Evolutionary conservation across 2,329 filamentous ascomycete genomes (phyloP), one percentile per base, ranked within the genome.

Genomic region (Domatiomyces catenatus): DNA sequence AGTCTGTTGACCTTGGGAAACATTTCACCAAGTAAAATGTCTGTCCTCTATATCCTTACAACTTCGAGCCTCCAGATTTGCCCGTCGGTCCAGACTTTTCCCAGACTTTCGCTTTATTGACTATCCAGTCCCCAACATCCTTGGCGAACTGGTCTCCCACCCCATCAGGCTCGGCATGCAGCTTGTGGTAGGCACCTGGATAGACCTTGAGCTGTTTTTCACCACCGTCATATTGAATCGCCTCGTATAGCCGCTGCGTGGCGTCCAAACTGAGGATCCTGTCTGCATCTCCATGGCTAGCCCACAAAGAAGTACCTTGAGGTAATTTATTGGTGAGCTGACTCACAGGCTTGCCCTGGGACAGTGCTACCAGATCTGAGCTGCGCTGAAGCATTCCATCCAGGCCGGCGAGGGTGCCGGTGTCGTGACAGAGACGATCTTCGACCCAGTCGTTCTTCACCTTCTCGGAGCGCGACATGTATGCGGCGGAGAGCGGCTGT

Each of bases 351-450:
- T 50, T 51, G 28, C 53, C 54, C 22, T 79, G 64, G 56, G 60
- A 67, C 26, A 79, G 66, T 48, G 69, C 73, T 2, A 77, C 68
- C 54, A 94, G 67, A 49, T 72, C 72, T 4, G 68, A 68, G 1
- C 82, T 82, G 22, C 89, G 77, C 63, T 93, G 86, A 56, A 95
- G 69, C 75, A 94, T 75, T 0, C 78, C 81, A 0, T 83, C 76
- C 32, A 94, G 64, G 0, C 85, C 85, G 64, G 89, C 82, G n/a
- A 94, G 72, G 5, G 89, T 94, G 36, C 87, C 89, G 1, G 80
- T 90, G 65, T 90, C 76, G 67, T 94, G 88, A 65, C 81, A 80
- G 48, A 94, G 71, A 47, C 72, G 62, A 66, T 95, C 89, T 26
- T 77, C 74, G 2, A 70, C 68, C 56, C 85, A 75, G 22, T 71